These are phyloP conservation scores for Asterophora lycoperdoides DNA, from an alignment of 768 basidiomycete genomes.

Conservation along the genomic window DNA sequence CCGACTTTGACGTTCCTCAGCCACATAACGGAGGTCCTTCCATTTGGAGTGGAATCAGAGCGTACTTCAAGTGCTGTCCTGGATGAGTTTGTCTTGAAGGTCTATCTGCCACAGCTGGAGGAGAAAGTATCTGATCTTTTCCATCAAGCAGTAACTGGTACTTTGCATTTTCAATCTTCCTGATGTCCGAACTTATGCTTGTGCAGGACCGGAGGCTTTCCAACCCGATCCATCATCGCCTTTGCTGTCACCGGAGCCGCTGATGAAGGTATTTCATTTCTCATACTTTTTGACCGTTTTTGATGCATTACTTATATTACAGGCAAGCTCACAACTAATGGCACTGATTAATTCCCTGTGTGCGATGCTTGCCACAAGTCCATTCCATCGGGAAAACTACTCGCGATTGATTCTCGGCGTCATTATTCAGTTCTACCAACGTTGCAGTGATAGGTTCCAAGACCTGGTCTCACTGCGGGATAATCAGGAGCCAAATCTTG, in stretches of 20 bases:
- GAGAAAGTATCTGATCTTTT: conserved; percentile 88
- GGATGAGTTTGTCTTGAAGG: conserved; percentile 89
- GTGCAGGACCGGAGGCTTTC: conserved; percentile 78
- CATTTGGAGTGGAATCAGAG: conserved; percentile 63
- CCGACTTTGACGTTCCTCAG: conserved; percentile 86
- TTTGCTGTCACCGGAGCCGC: conserved; percentile 63
- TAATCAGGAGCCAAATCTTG: conserved; percentile 31
- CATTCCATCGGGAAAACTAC: conserved; percentile 94
- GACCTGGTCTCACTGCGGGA: conserved; percentile 50
- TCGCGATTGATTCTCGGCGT: conserved; percentile 90
- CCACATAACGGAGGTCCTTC: conserved; percentile 65
- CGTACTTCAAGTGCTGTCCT: conserved; percentile 68
- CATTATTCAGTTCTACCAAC: conserved; percentile 94
- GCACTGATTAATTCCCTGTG: conserved; percentile 90
- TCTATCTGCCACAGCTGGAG: conserved; percentile 92
- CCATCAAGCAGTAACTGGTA: conserved; percentile 79
- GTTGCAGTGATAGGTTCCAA: conserved; percentile 86
- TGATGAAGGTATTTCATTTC: conserved; percentile 68
- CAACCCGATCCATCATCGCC: conserved; percentile 70
- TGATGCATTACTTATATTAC: neutral
- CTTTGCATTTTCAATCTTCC: conserved; percentile 1
- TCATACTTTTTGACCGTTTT: neutral
- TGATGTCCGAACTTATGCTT: neutral
- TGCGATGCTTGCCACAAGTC: conserved; percentile 83
- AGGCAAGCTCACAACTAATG: conserved; percentile 84